Evolutionary conservation across 805 yeast species (phyloP).

Genomic region (Nakazawaea wickerhamii): DNA sequence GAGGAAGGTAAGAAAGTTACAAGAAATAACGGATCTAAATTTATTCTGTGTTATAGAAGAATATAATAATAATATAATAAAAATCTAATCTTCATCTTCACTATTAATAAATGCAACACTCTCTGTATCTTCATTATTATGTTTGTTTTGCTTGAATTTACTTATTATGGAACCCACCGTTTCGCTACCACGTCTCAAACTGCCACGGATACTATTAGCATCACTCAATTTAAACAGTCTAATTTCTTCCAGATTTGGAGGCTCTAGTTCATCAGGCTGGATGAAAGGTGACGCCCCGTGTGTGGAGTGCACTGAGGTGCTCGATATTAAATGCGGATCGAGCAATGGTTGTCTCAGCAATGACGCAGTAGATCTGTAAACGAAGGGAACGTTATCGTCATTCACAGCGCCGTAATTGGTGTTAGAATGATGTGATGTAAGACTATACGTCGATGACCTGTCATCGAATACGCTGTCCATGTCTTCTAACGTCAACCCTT

Average conservation of each 20-base stretch:
- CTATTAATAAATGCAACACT: slow-evolving; percentile 16
- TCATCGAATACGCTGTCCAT: slow-evolving; percentile 90
- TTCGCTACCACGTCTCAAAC: slow-evolving; percentile 38
- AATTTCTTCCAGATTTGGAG: slow-evolving; percentile 31
- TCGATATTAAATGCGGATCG: slow-evolving; percentile 6
- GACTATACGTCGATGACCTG: slow-evolving; percentile 24
- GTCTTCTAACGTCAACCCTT: slow-evolving; percentile 82
- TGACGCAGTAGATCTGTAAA: slow-evolving; percentile 16
- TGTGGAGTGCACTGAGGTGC: slow-evolving; percentile 15
- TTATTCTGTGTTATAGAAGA: slow-evolving; percentile 74
- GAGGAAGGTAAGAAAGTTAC: slow-evolving; percentile 97
- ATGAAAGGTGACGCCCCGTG: slow-evolving; percentile 17
- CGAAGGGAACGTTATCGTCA: slow-evolving; percentile 14
- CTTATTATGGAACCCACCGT: slow-evolving; percentile 33
- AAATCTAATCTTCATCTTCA: slow-evolving; percentile 19
- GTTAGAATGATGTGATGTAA: background rate
- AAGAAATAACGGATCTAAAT: slow-evolving; percentile 84
- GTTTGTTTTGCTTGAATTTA: slow-evolving; percentile 16
- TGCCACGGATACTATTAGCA: slow-evolving; percentile 29
- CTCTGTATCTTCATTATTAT: slow-evolving; percentile 15
- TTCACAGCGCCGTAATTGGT: slow-evolving; percentile 10
- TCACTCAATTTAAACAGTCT: slow-evolving; percentile 30
- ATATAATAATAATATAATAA: background rate
- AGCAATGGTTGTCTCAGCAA: slow-evolving; percentile 22
- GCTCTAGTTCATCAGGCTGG: slow-evolving; percentile 27